Evolutionary conservation across 352 stramenopile species (phyloP).

Genomic region (Globisporangium takayamanum): DNA sequence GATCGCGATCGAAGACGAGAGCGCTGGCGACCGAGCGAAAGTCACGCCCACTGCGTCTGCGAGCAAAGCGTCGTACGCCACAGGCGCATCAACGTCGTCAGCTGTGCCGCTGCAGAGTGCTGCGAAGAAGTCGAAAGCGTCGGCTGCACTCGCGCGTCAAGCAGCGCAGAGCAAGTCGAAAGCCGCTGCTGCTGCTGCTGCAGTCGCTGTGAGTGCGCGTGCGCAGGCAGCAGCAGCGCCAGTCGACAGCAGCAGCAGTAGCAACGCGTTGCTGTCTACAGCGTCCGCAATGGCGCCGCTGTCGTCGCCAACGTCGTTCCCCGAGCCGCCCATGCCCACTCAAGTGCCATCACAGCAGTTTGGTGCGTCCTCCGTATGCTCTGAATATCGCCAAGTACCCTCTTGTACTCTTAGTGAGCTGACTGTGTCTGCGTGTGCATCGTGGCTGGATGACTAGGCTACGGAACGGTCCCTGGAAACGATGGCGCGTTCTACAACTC

Average conservation of each 20-base stretch:
- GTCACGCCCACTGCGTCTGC: not conserved
- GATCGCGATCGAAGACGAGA: slow-evolving; percentile 56
- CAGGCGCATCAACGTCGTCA: not conserved
- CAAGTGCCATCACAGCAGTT: slow-evolving; percentile 8
- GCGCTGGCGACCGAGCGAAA: not conserved
- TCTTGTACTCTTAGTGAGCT: not conserved
- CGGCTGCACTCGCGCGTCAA: slow-evolving; percentile 7
- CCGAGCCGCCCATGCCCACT: slow-evolving; percentile 33
- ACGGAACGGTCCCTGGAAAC: not conserved
- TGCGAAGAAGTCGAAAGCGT: slow-evolving; percentile 10
- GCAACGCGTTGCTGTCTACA: not conserved
- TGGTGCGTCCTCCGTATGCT: slow-evolving; percentile 1
- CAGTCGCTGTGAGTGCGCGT: not conserved
- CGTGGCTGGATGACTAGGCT: not conserved
- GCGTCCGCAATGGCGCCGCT: not conserved
- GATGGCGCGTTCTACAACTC: slow-evolving; percentile 10
- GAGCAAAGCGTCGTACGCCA: not conserved
- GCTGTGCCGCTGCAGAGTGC: not conserved
- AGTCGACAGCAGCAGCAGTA: slow-evolving; percentile 5
- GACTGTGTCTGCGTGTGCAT: not conserved
- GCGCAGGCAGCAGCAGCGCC: not conserved
- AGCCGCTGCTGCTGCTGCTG: not conserved
- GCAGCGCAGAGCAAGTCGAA: slow-evolving; percentile 9
- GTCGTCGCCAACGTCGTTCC: slow-evolving; percentile 28
- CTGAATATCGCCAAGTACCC: not conserved